A percentile compares a stretch with the other conserved stretches of the same genome.
Conservation (phyloP, 225 moss, liverwort and hornwort genomes). For the Rhytidiadelphus loreus region DNA sequence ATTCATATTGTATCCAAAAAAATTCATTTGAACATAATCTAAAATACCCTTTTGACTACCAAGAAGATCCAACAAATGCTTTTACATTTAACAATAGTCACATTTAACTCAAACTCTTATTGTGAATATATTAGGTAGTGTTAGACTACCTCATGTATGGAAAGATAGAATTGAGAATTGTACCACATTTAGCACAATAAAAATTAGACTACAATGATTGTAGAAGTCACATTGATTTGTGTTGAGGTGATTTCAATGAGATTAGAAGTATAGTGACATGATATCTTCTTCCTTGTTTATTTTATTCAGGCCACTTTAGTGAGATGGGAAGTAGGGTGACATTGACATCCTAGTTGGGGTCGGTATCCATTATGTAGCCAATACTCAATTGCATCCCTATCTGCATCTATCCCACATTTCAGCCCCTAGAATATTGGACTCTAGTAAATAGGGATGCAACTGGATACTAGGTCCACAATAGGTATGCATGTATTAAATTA, state of each 20-base stretch:
- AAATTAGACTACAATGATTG: not conserved
- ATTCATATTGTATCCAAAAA: fast-evolving
- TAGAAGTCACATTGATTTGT: not conserved
- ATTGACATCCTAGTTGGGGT: fast-evolving
- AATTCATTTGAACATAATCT: not conserved
- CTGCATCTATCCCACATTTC: not conserved
- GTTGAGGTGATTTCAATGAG: not conserved
- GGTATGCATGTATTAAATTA: not conserved
- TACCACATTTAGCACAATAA: fast-evolving
- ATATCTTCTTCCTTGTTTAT: fast-evolving
- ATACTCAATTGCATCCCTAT: not conserved
- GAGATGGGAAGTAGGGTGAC: not conserved
- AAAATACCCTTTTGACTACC: not conserved
- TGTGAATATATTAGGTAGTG: not conserved
- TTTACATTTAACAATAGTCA: not conserved
- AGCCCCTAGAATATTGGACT: fast-evolving
- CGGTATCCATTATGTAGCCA: fast-evolving
- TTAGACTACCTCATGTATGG: not conserved
- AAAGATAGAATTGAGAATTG: too few relatives aligned
- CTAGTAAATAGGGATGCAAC: fast-evolving
- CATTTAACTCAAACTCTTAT: fast-evolving
- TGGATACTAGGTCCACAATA: not conserved
- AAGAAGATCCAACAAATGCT: not conserved
- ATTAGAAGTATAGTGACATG: not conserved
- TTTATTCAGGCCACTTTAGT: fast-evolving